Evolutionary conservation across 1,139 yeast genomes (phyloP).

Genomic region (Debaryomycetaceae sp.): DNA sequence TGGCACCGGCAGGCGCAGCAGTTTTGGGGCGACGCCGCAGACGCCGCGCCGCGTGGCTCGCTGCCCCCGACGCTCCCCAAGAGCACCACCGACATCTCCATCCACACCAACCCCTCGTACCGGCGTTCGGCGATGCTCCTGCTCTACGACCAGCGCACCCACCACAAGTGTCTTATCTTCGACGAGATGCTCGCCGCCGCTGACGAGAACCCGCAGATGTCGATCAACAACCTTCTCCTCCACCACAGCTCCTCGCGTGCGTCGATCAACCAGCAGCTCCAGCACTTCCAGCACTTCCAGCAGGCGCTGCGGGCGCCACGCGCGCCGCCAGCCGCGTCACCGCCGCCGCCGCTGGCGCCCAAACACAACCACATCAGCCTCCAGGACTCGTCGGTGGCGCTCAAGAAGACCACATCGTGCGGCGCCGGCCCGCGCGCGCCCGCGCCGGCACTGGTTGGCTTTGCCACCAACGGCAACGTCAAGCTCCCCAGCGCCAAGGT

Average conservation of each 20-base stretch:
- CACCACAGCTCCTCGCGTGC: constrained; percentile 40
- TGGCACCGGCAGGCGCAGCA: constrained; percentile 34
- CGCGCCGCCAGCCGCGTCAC: too few species aligned
- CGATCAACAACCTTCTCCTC: constrained; percentile 34
- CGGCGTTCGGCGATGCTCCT: constrained; percentile 55
- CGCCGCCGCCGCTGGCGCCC: constrained; percentile 8
- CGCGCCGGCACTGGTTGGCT: constrained; percentile 33
- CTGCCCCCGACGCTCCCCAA: constrained; percentile 19
- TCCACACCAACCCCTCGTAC: constrained; percentile 47
- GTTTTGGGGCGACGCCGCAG: constrained; percentile 29
- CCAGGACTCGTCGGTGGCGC: constrained; percentile 39
- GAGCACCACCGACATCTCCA: constrained; percentile 35
- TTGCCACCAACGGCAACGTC: constrained; percentile 47
- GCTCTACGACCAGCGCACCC: constrained; percentile 39
- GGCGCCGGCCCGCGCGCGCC: constrained; percentile 15
- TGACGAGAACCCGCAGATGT: constrained; percentile 37
- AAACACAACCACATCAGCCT: constrained; percentile 38
- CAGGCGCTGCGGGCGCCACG: too few species aligned
- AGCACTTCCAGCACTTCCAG: constrained; percentile 19
- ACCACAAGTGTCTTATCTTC: constrained; percentile 33
- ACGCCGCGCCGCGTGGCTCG: constrained; percentile 13
- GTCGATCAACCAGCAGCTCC: constrained; percentile 31
- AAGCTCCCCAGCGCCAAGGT: constrained; percentile 47
- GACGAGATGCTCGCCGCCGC: constrained; percentile 18
- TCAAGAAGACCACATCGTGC: constrained; percentile 23